These are phyloP conservation scores for Blastocystis sp. DNA, from an alignment of 352 stramenopile genomes.

Conservation along the genomic window DNA sequence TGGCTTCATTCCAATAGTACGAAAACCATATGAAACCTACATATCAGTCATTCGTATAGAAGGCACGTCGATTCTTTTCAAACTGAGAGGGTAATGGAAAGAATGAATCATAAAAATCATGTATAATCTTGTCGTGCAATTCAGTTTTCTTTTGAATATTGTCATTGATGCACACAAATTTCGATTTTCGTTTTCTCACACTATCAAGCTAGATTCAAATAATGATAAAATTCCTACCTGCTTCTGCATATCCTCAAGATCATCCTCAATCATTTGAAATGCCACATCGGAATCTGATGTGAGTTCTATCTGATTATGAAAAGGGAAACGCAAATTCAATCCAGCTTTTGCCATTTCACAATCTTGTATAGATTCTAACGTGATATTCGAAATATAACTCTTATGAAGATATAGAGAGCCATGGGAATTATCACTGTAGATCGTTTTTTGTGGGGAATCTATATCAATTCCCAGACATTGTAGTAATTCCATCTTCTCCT, in stretches of 20 bases:
- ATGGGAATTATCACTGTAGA: not conserved
- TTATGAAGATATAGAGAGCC: not conserved
- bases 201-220: slow-evolving; percentile 81
- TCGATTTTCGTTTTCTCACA: slow-evolving; percentile 80
- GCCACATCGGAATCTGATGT: slow-evolving; percentile 74
- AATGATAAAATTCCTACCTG: not conserved
- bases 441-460: not conserved
- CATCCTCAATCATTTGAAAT: slow-evolving; percentile 89
- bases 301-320: slow-evolving; percentile 6
- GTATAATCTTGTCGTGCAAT: slow-evolving; percentile 76
- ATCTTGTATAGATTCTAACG: not conserved
- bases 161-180: slow-evolving; percentile 93
- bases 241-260: slow-evolving; percentile 75
- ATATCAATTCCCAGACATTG: not conserved
- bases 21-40: not conserved
- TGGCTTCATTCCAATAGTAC: not conserved
- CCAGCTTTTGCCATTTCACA: not conserved
- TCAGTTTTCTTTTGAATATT: slow-evolving; percentile 82
- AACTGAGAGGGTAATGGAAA: slow-evolving; percentile 83
- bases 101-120: slow-evolving; percentile 83
- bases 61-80: slow-evolving; percentile 72
- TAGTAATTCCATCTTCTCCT: not conserved
- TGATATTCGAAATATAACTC: not conserved
- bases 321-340: not conserved
- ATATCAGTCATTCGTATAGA: not conserved